These are phyloP conservation scores for Teunomyces stri DNA, from an alignment of 805 yeast species.

Conservation along the genomic window DNA sequence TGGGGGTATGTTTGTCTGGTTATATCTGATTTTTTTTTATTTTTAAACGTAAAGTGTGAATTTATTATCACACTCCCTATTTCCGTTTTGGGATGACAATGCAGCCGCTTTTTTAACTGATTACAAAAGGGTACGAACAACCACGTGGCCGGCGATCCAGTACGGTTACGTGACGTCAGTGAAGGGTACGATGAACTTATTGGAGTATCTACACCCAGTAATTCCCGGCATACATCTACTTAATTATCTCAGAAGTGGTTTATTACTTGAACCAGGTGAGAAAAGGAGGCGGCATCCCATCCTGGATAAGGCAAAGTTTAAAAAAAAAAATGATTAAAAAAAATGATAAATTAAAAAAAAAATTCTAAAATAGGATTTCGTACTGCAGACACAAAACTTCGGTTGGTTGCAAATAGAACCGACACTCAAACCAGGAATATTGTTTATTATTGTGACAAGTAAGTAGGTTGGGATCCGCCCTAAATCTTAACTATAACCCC, in stretches of 20 bases:
- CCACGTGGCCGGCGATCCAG: neutral
- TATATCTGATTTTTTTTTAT: no score
- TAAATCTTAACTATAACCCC: neutral
- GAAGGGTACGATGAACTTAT: no score
- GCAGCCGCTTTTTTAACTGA: neutral
- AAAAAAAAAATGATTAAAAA: neutral
- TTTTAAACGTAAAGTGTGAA: no score
- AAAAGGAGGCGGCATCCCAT: neutral
- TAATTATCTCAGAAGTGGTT: no score
- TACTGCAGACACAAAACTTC: neutral
- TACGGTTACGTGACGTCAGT: neutral
- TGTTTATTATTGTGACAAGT: no score
- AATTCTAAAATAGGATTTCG: neutral
- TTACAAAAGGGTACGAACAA: neutral
- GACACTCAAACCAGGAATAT: no score
- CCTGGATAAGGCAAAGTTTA: neutral
- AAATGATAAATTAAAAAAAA: neutral
- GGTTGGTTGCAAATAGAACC: neutral
- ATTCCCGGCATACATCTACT: no score
- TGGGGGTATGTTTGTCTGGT: no score
- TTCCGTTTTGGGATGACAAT: conserved; percentile 5
- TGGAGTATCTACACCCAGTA: no score
- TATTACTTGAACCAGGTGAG: neutral
- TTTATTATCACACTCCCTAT: conserved; percentile 6
- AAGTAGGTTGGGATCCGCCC: neutral